Percentiles rank a stretch among this genome's conserved stretches.
phyloP scores from a whole-genome alignment of 192 early-diverging fungal genomes.

The Geranomyces michiganensis region DNA sequence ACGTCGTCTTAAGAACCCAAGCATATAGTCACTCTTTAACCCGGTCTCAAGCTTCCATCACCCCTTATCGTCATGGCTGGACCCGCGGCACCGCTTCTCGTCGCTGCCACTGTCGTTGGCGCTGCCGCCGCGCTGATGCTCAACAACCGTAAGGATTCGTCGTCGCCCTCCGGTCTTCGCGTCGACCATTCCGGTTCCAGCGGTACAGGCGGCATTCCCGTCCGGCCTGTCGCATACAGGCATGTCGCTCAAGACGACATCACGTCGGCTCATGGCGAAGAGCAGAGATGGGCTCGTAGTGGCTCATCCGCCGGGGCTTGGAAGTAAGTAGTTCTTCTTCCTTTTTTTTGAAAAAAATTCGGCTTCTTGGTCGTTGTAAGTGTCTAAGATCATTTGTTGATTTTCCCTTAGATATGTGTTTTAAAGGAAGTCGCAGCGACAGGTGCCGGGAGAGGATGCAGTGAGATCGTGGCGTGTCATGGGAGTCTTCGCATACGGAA shows the following conservation, averaged over 20 bases:
- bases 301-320: not conserved
- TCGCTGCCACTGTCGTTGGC: constrained; percentile 5
- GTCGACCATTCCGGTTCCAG: not conserved
- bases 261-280: constrained; percentile 8
- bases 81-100: constrained; percentile 4
- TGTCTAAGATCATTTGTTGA: too few species aligned
- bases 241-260: not conserved
- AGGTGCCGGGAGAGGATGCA: too few species aligned
- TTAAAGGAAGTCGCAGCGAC: too few species aligned
- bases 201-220: not conserved
- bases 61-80: constrained; percentile 8
- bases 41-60: not conserved
- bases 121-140: constrained; percentile 9
- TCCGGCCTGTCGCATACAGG: constrained; percentile 8
- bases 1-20: too few species aligned
- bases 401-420: too few species aligned
- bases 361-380: too few species aligned
- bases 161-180: not conserved
- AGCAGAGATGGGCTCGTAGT: constrained; percentile 18
- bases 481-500: too few species aligned
- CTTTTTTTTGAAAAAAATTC: too few species aligned
- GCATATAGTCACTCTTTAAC: too few species aligned
- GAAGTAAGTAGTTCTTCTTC: constrained; percentile 1
- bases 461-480: too few species aligned
- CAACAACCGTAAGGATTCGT: constrained; percentile 1